Conservation (phyloP, 2,329 filamentous ascomycete species). For the Trichoderma aggressivum region DNA sequence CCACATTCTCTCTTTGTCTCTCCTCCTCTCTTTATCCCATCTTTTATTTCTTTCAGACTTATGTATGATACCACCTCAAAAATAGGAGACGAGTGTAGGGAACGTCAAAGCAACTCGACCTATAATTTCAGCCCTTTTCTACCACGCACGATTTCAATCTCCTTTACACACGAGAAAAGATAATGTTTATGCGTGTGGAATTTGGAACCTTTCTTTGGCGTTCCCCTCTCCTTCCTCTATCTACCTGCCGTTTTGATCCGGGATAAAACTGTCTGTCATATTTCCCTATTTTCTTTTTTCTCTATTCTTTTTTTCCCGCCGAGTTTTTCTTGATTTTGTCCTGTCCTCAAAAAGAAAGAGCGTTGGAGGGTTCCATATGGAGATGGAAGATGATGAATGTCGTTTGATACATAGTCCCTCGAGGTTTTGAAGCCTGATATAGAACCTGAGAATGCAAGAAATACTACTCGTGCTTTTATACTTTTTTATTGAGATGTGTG, state of each 20-base stretch:
- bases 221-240: constrained; percentile 17
- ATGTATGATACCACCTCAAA: constrained; percentile 30
- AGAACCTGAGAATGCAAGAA: constrained; percentile 17
- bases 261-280: constrained; percentile 4
- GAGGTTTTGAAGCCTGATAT: constrained; percentile 11
- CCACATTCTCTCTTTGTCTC: background rate
- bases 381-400: background rate
- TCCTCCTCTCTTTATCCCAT: constrained; percentile 12
- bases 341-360: background rate
- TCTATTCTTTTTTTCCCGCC: background rate
- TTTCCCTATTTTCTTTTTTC: constrained; percentile 9
- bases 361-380: background rate
- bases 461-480: background rate
- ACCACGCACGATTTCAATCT: background rate
- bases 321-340: background rate
- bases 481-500: background rate
- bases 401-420: background rate
- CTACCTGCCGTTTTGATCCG: background rate
- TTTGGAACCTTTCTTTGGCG: constrained; percentile 6
- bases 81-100: constrained; percentile 18
- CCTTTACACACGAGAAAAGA: background rate
- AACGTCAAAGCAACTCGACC: background rate
- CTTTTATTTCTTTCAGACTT: constrained; percentile 15
- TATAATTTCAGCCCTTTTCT: background rate
- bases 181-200: background rate